These are phyloP conservation scores for Papiliotrema nemorosa DNA, from an alignment of 1,284 basidiomycete genomes.

Conservation along the genomic window DNA sequence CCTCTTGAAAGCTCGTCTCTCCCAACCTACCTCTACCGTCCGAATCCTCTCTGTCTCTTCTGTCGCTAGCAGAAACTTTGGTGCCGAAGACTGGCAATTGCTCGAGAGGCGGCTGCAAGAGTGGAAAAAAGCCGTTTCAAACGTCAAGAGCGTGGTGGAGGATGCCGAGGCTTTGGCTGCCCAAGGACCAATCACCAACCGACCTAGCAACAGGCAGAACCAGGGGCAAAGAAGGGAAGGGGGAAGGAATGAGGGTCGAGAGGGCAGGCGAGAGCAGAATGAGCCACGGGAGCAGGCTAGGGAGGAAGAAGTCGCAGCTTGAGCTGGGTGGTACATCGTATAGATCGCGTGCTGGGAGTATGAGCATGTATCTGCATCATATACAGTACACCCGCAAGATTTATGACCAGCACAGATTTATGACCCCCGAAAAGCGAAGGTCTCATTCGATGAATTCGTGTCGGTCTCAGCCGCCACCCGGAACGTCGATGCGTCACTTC, in stretches of 20 bases:
- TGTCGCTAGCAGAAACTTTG: slow-evolving; percentile 60
- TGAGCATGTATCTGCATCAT: background rate
- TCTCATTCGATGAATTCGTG: too few relatives aligned
- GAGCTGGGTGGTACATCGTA: background rate
- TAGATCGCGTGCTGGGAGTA: background rate
- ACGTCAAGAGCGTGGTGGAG: slow-evolving; percentile 39
- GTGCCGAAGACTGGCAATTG: slow-evolving; percentile 72
- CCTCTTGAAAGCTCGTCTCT: slow-evolving; percentile 77
- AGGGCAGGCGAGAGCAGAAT: background rate
- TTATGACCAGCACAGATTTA: too few relatives aligned
- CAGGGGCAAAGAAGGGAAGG: background rate
- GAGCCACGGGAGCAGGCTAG: background rate
- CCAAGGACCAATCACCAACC: slow-evolving; percentile 26
- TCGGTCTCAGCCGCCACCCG: too few relatives aligned
- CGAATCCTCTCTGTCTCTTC: slow-evolving; percentile 73
- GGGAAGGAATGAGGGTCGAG: background rate
- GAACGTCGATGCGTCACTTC: too few relatives aligned
- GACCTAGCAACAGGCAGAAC: slow-evolving; percentile 15
- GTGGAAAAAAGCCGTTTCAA: slow-evolving; percentile 61
- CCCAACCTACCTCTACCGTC: slow-evolving; percentile 72
- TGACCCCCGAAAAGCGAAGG: too few relatives aligned
- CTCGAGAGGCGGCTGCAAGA: slow-evolving; percentile 72
- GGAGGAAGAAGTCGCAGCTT: slow-evolving; percentile 1
- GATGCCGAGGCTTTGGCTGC: slow-evolving; percentile 43
- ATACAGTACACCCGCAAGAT: too few relatives aligned